A percentile compares a stretch with the other conserved stretches of the same genome.
phyloP scores from a whole-genome alignment of 1,284 basidiomycete genomes.

The Ceratobasidium sp. region DNA sequence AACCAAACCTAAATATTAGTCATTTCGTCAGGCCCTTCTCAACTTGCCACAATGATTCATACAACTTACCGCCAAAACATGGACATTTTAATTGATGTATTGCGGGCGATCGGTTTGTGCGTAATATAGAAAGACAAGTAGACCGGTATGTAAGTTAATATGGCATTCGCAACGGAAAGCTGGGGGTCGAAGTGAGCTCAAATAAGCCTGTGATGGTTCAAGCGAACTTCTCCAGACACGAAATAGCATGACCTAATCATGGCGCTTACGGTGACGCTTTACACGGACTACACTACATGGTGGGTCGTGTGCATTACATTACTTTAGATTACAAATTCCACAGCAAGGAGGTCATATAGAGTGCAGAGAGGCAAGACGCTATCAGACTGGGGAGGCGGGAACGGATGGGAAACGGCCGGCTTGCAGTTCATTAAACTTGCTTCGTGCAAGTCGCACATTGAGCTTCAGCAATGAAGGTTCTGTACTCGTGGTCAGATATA shows the following conservation, averaged over 20 bases:
- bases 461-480: conserved; percentile 85
- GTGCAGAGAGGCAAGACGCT: neutral
- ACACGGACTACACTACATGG: too few species aligned
- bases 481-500: conserved; percentile 52
- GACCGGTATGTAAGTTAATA: conserved; percentile 1
- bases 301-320: too few species aligned
- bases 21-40: conserved; percentile 13
- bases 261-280: neutral
- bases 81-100: conserved; percentile 22
- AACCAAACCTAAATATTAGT: conserved; percentile 73
- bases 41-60: neutral
- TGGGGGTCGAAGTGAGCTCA: conserved; percentile 1
- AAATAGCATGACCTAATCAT: conserved; percentile 16
- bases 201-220: too few species aligned
- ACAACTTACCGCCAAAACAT: conserved; percentile 39
- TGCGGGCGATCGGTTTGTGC: too few species aligned
- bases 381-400: conserved; percentile 14
- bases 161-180: conserved; percentile 14
- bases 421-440: conserved; percentile 85
- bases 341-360: neutral
- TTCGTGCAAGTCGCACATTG: conserved; percentile 82
- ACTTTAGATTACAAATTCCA: neutral
- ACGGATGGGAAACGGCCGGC: conserved; percentile 57
- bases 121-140: conserved; percentile 5
- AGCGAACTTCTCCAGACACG: too few species aligned